A percentile compares a stretch with the other conserved stretches of the same genome.
These are phyloP conservation scores for Candida glucosophila DNA, from an alignment of 1,139 yeast genomes.

Conservation along the genomic window DNA sequence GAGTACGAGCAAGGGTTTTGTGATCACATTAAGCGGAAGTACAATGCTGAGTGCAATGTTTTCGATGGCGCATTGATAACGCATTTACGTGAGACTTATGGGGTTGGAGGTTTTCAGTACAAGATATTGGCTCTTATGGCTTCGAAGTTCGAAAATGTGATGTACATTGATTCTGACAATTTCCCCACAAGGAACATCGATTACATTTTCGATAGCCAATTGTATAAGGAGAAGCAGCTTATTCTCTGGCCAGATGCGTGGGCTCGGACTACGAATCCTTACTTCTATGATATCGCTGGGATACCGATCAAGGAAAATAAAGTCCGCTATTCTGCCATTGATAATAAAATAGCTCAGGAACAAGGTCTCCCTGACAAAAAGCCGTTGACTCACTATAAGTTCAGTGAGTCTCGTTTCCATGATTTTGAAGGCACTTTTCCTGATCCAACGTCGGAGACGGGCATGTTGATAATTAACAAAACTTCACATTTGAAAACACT, in stretches of 20 bases:
- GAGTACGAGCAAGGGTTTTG: slow-evolving; percentile 28
- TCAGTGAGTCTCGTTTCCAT: slow-evolving; percentile 28
- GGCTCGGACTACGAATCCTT: slow-evolving; percentile 32
- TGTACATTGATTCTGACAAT: slow-evolving; percentile 31
- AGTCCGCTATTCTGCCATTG: slow-evolving; percentile 25
- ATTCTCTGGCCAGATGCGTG: slow-evolving; percentile 35
- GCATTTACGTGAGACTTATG: slow-evolving; percentile 17
- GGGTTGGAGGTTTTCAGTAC: slow-evolving; percentile 21
- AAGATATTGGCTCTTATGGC: slow-evolving; percentile 27
- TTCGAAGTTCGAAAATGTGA: slow-evolving; percentile 23
- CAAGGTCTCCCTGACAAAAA: slow-evolving; percentile 12
- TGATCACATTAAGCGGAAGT: slow-evolving; percentile 17
- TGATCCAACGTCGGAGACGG: slow-evolving; percentile 55
- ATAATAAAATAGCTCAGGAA: slow-evolving; percentile 15
- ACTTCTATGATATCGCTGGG: slow-evolving; percentile 21
- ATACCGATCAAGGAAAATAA: slow-evolving; percentile 12
- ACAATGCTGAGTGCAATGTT: slow-evolving; percentile 24
- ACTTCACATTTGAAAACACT: slow-evolving; percentile 40
- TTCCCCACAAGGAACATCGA: slow-evolving; percentile 27
- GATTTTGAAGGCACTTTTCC: slow-evolving; percentile 51
- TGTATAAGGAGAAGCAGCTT: slow-evolving; percentile 19
- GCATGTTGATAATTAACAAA: slow-evolving; percentile 48
- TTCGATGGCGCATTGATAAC: slow-evolving; percentile 14
- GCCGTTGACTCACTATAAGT: slow-evolving; percentile 19
- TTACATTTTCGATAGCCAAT: slow-evolving; percentile 20